A percentile compares a stretch with the other conserved stretches of the same genome.
Evolutionary conservation across 768 basidiomycete species (phyloP).

Genomic region (Cyclocybe aegerita): DNA sequence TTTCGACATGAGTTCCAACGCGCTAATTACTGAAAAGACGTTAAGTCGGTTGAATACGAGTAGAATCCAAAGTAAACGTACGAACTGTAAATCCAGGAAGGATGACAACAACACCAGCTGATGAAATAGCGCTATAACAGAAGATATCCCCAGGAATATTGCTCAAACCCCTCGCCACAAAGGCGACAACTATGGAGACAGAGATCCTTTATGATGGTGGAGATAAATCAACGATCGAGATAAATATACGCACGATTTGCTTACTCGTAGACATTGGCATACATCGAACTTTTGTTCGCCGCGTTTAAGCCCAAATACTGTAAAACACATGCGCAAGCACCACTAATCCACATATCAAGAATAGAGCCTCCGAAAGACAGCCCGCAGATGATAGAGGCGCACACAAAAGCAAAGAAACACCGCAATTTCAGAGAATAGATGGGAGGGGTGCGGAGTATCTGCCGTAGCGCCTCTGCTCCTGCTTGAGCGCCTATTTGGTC

Average conservation of each 20-base stretch:
- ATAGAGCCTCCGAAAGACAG: slow-evolving; percentile 80
- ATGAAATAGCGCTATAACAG: slow-evolving; percentile 89
- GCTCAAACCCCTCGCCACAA: slow-evolving; percentile 76
- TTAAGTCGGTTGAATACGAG: neutral
- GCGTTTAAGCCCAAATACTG: slow-evolving; percentile 82
- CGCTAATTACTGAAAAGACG: slow-evolving; percentile 59
- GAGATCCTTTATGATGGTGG: slow-evolving; percentile 59
- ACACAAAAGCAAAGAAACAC: slow-evolving; percentile 74
- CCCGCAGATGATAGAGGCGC: slow-evolving; percentile 79
- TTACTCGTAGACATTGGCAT: slow-evolving; percentile 95
- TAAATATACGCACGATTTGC: slow-evolving; percentile 25
- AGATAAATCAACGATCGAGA: neutral
- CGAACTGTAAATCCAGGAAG: slow-evolving; percentile 84
- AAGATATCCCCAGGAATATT: slow-evolving; percentile 74
- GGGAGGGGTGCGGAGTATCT: slow-evolving; percentile 61
- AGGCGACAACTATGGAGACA: slow-evolving; percentile 80
- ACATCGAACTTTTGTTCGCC: slow-evolving; percentile 83
- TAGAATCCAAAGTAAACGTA: slow-evolving; percentile 36
- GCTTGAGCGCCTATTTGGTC: slow-evolving; percentile 75
- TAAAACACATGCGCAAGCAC: slow-evolving; percentile 62
- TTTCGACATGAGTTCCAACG: slow-evolving; percentile 78
- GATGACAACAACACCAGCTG: slow-evolving; percentile 87
- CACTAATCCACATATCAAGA: slow-evolving; percentile 83
- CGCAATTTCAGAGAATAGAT: slow-evolving; percentile 68
- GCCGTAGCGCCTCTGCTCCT: slow-evolving; percentile 66